These are phyloP conservation scores for Cyberlindnera sargentensis DNA, from an alignment of 805 yeast genomes.

Conservation along the genomic window DNA sequence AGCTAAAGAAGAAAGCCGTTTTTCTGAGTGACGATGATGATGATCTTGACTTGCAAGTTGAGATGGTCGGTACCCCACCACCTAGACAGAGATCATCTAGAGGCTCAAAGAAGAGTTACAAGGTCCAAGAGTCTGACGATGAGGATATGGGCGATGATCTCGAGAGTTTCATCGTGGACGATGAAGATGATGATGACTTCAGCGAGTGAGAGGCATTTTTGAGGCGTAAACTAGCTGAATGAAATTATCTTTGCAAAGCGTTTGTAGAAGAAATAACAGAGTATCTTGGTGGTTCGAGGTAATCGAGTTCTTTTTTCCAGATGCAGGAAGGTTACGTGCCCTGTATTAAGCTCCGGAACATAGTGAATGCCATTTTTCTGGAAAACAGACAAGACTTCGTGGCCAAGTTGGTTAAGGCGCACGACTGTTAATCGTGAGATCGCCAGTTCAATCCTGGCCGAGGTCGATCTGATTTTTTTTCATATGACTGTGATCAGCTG, in stretches of 20 bases:
- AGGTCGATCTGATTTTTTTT: too few relatives aligned
- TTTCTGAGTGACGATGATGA: constrained; percentile 10
- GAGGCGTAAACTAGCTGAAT: neutral
- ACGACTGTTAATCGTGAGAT: constrained; percentile 15
- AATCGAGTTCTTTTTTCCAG: too few relatives aligned
- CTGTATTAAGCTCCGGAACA: neutral
- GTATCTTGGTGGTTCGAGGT: too few relatives aligned
- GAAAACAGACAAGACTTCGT: constrained; percentile 7
- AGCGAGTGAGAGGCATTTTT: constrained; percentile 4
- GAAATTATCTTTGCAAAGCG: too few relatives aligned
- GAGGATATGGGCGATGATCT: constrained; percentile 5
- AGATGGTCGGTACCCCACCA: constrained; percentile 4
- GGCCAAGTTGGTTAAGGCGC: constrained; percentile 31
- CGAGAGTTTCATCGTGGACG: constrained; percentile 4
- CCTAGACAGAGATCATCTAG: constrained; percentile 18
- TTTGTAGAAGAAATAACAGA: too few relatives aligned
- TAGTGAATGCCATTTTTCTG: neutral
- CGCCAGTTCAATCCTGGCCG: constrained; percentile 20
- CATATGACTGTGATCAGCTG: too few relatives aligned
- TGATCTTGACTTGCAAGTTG: constrained; percentile 10
- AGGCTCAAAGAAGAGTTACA: constrained; percentile 13
- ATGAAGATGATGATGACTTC: constrained; percentile 14
- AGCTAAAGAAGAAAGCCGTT: neutral
- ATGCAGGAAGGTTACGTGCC: too few relatives aligned
- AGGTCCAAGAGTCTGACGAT: constrained; percentile 5